These are phyloP conservation scores for Physcomitrellopsis africana DNA, from an alignment of 225 moss, liverwort and hornwort genomes.

Conservation along the genomic window DNA sequence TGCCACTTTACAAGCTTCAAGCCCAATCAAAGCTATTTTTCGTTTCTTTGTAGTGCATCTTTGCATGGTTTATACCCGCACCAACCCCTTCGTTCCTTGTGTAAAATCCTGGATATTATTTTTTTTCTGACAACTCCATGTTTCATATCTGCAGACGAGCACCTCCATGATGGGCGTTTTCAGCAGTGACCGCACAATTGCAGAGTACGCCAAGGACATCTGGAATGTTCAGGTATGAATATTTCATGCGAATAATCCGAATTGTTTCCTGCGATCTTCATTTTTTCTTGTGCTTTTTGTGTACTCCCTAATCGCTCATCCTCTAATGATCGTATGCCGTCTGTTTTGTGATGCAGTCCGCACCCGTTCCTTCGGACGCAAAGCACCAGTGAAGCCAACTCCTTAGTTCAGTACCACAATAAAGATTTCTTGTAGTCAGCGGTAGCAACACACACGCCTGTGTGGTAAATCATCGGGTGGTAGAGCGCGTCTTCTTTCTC, in stretches of 20 bases:
- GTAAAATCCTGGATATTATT: neutral
- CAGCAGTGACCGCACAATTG: conserved; percentile 77
- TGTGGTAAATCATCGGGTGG: neutral
- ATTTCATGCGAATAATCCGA: too few relatives aligned
- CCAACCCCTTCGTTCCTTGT: neutral
- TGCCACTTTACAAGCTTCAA: neutral
- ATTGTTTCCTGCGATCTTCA: too few relatives aligned
- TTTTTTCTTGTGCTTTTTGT: neutral
- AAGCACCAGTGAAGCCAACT: conserved; percentile 1
- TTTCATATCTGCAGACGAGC: conserved; percentile 43
- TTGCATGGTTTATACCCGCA: neutral
- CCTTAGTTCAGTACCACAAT: neutral
- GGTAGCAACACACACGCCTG: neutral
- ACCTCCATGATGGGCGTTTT: conserved; percentile 74
- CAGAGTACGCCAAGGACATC: conserved; percentile 69
- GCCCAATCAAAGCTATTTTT: too few relatives aligned
- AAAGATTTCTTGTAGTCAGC: neutral
- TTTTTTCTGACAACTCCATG: neutral
- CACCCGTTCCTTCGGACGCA: conserved; percentile 7
- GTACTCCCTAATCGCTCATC: neutral
- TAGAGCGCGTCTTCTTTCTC: neutral
- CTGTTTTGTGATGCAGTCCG: conserved; percentile 15
- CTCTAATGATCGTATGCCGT: neutral
- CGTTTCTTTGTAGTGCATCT: neutral
- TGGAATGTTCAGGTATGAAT: conserved; percentile 59